These are phyloP conservation scores for Candida nonsorbophila DNA, from an alignment of 805 yeast species.

Conservation along the genomic window DNA sequence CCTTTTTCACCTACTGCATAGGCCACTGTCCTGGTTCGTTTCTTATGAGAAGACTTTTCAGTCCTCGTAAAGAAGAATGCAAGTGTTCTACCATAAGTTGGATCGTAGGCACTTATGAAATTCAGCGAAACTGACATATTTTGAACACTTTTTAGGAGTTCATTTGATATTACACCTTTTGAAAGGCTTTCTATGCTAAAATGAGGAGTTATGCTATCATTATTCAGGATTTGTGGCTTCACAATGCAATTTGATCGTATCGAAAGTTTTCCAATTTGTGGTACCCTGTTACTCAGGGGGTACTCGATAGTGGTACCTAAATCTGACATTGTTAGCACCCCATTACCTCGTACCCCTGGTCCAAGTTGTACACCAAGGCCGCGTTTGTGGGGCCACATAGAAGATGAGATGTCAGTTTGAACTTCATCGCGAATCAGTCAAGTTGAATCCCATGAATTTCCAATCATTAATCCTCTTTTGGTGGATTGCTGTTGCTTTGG, in stretches of 20 bases:
- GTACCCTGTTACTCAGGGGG: too few species aligned
- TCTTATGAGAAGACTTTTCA: too few species aligned
- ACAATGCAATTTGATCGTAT: too few species aligned
- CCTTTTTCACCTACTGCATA: too few species aligned
- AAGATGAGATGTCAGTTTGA: slow-evolving; percentile 1
- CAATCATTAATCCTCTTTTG: background rate
- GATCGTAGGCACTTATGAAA: slow-evolving; percentile 26
- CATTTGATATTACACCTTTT: slow-evolving; percentile 2
- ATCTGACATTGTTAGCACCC: slow-evolving; percentile 10
- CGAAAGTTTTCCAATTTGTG: too few species aligned
- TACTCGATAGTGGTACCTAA: too few species aligned
- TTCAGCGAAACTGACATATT: slow-evolving; percentile 20
- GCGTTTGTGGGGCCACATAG: slow-evolving; percentile 36
- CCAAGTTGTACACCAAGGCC: slow-evolving; percentile 34
- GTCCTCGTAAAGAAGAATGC: slow-evolving; percentile 15
- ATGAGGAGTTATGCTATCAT: too few species aligned
- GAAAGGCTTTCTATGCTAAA: too few species aligned
- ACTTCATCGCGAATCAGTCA: too few species aligned
- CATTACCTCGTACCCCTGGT: slow-evolving; percentile 40
- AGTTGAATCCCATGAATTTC: slow-evolving; percentile 1
- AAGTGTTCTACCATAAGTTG: slow-evolving; percentile 24
- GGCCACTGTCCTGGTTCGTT: too few species aligned
- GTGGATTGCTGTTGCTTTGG: background rate
- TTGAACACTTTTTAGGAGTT: slow-evolving; percentile 13
- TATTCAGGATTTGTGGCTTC: too few species aligned